Evolutionary conservation across 208 protist genomes (phyloP).

Genomic region (Leishmania braziliensis): DNA sequence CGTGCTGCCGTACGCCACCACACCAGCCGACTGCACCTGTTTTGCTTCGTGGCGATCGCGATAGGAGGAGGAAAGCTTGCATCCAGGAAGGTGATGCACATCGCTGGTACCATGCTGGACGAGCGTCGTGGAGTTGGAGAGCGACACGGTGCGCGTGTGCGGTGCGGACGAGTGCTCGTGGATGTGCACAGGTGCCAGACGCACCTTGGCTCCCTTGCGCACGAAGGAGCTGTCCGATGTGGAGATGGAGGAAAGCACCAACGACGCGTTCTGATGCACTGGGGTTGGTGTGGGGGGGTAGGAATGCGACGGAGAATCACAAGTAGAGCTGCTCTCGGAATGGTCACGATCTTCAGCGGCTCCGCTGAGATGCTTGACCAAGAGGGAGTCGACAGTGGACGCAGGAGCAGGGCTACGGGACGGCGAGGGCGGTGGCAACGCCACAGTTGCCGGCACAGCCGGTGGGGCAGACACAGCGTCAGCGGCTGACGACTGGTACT

Average conservation of each 20-base stretch:
- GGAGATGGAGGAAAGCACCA: slow-evolving; percentile 51
- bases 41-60: slow-evolving; percentile 6
- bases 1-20: slow-evolving; percentile 25
- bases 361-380: background rate
- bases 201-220: slow-evolving; percentile 37
- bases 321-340: background rate
- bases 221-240: slow-evolving; percentile 39
- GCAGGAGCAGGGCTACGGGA: background rate
- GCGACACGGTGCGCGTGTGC: background rate
- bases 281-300: background rate
- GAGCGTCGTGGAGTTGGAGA: background rate
- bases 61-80: slow-evolving; percentile 19
- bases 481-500: background rate
- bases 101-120: background rate
- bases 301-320: background rate
- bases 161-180: slow-evolving; percentile 2
- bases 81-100: slow-evolving; percentile 16
- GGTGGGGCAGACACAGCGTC: background rate
- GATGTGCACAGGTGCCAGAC: slow-evolving; percentile 37
- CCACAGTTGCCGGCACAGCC: background rate
- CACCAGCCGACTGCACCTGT: slow-evolving; percentile 10
- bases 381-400: background rate
- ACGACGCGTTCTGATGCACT: slow-evolving; percentile 20
- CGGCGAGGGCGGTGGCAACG: background rate
- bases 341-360: background rate